Base-by-base conservation (phyloP, 139 green algal species). In the Bryopsis sp. region DNA sequence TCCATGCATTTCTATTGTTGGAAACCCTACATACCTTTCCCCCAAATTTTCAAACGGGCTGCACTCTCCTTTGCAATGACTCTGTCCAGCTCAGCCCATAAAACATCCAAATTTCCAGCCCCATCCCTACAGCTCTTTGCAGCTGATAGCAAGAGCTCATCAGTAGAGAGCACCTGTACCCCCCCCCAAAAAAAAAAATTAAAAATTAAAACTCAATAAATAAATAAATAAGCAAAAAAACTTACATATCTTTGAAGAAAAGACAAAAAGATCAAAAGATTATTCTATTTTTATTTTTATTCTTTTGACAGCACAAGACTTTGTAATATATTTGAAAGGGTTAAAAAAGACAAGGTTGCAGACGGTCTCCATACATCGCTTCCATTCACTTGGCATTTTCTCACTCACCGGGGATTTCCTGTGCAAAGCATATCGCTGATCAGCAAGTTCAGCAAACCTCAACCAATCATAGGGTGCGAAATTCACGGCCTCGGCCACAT, bases 391-490 rank as follows among this genome's bases (percentile, higher is more conserved):
- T 7, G 4, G 2, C 19, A 34, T 62, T 2, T 15, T n/a, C 39
- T 11, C 2, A 4, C 70, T 19, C 39, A 79, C 36, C 60, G 68
- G 72, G 11, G 75, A 79, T 63, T 75, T 77, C 39, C 76, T 71
- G 68, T 77, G 78, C 35, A 58, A 48, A 7, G 79, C 70, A 61
- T 83, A 86, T 48, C 78, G 75, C 46, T 70, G 66, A 29, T 72
- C 48, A 35, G 68, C 68, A n/a, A 59, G 58, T 6, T 60, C 58
- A 22, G 74, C 78, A 61, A 79, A 87, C 37, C 79, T 76, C 67
- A 94, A 74, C 91, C 90, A 97, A 79, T 97, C 87, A 3, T 84
- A 43, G 2, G 88, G 66, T 11, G 85, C 89, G 47, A 97, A 88
- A 59, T 88, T 88, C 3, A 94, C 79, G 22, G 77, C 75, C 80